Base-by-base conservation (phyloP, 805 yeast genomes). In the Metschnikowia henanensis region DNA sequence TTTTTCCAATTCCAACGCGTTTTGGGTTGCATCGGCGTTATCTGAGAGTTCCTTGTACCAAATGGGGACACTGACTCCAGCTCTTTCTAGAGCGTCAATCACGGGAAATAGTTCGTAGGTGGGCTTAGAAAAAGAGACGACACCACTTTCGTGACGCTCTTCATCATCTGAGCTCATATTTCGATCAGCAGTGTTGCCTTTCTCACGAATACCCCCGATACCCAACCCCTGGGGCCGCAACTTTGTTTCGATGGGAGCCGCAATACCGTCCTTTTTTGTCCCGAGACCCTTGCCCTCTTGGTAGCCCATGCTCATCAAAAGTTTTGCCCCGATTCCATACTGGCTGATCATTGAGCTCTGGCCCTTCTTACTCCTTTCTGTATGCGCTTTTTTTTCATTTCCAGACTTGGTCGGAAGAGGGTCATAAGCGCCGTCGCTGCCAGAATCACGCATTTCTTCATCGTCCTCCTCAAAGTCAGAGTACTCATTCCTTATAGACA, bases 241-340 rank as follows among this genome's bases (percentile, higher is more conserved):
- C 41, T 76, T 75, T 3, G 87, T 84, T 48, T 87, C 84, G 6
- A 92, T 81, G 0, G 98, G 97, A 15, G 75, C 79, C 0, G 75
- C 73, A 1, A 89, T 88, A 35, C 99, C 99, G 39, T 75, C 75
- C 1, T 81, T 79, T 19, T 72, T 61, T 4, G 68, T 68, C 2
- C 99, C 99, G n/a, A 92, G 73, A 0, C 97, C 98, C 55, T 77
- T 71, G 0, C 99, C 98, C 31, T 77, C 77, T 6, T 75, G 74
- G 63, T 87, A 91, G 0, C 99, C 99, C 98, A 92, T 91, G 49
- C 81, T 77, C 47, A 80, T 72, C 66, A 92, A 62, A 39, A 92
- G 66, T 38, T 75, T 65, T 2, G 96, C 96, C 29, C 98, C 98
- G 30, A 89, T 79, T 6, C 98, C 98, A 58, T 91, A 90, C 37